Evolutionary conservation across 1,284 basidiomycete species (phyloP), one percentile per base, ranked within the genome.

Genomic region (Boletus albobrunnescens): DNA sequence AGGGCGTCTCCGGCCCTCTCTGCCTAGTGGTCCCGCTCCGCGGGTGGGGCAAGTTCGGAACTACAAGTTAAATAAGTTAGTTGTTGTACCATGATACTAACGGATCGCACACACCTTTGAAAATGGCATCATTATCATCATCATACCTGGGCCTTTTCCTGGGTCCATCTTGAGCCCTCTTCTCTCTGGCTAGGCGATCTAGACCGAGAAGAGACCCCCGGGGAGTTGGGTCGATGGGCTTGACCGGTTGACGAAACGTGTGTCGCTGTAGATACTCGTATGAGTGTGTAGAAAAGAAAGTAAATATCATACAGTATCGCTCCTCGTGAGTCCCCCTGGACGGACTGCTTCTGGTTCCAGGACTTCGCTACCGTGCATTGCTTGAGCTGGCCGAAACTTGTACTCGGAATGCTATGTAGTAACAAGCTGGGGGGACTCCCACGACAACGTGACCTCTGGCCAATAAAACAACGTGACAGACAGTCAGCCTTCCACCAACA

Each of bases 1-100:
- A 94, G 0, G 94, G 94, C 0, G 94, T 97, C 56, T 95, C 93
- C 55, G 89, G 87, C 0, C 84, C 88, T 56, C 87, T 73, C 51
- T 89, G 82, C 11, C 94, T 79, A 2, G 77, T 66, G 57, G 86
- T 80, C 31, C 71, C 72, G 12, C 72, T 67, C 36, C 82, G 76
- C 14, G 76, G 68, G 46, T 75, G 71, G 47, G 87, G 88, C 10
- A 94, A 60, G 24, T 67, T 76, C 1, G 92, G 92, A 6, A 94
- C 91, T 93, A 33, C 17, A 2, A 26, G 1, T 3, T n/a, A n/a
- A n/a, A 20, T 14, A n/a, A 2, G 20, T 64, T 1, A 51, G 26
- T 30, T 14, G 3, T 14, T 1, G 23, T 10, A 16, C 3, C 1
- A 7, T 10, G 3, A 20, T 4, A 17, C 3, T 11, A 35, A 28